Base-by-base conservation (phyloP, 108 stramenopile genomes). In the Conticribra guillardii region DNA sequence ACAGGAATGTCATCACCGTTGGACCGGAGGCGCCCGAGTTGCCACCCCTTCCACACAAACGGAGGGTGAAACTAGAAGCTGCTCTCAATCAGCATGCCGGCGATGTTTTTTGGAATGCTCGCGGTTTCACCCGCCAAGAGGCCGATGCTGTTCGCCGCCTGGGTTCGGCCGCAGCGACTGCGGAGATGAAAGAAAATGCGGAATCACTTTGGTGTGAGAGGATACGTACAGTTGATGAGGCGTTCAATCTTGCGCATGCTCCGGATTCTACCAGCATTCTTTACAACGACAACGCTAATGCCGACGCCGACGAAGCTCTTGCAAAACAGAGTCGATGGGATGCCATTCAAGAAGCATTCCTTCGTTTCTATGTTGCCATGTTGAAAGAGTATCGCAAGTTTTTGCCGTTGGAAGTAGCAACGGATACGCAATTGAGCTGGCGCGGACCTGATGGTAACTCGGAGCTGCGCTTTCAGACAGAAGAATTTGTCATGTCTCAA, bases 321-420 rank as follows among this genome's bases (percentile, higher is more conserved):
- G 60, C 71, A 44, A 82, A 86, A 27, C 84, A 91, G 60, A 88
- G 77, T 53, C 61, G 78, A 23, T 96, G 95, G 95, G 94, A 95
- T 66, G 59, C 64, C 23, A 89, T 92, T 17, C 95, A 96, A 73
- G 95, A 96, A 66, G 86, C 92, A 7, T 96, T 96, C 62, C 64
- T 95, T 29, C 80, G 92, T 34, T 95, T 96, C 66, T 96, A 89
- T 66, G 88, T 90, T 19, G 82, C 89, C 1, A 51, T 91, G 46
- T 60, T 96, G 24, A 87, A 89, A 68, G 84, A 92, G 64, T 96
- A 96, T 49, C 74, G 93, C 24, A 85, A 85, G 56, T 95, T 82
- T 37, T 61, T 95, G 27, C 76, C 83, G 14, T 34, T 54, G 19
- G 58, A 53, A 26, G 46, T 64, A n/a, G 54, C 26, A 9, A 64